Evolutionary conservation across 306 rosid species (phyloP).

Genomic region (Vigna nakashimae): DNA sequence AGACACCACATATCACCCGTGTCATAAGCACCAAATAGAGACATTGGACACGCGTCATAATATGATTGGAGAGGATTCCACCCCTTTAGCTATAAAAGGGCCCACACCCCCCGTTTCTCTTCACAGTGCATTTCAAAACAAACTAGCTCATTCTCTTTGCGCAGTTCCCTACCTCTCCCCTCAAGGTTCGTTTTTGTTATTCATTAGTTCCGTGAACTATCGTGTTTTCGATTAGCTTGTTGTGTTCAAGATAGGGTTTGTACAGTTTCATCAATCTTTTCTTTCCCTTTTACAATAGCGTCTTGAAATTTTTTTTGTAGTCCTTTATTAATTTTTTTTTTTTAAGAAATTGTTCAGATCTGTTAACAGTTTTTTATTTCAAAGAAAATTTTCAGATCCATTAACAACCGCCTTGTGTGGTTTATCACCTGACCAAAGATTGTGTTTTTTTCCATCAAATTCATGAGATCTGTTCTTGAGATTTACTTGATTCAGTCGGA

Average conservation of each 20-base stretch:
- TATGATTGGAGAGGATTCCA: neutral
- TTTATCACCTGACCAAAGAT: neutral
- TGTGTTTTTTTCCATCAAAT: neutral
- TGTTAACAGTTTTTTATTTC: neutral
- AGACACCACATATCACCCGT: constrained; percentile 21
- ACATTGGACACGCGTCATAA: constrained; percentile 36
- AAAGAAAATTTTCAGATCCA: neutral
- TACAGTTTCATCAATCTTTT: neutral
- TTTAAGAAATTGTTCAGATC: neutral
- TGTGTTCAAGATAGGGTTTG: neutral
- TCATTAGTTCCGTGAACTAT: too few species aligned
- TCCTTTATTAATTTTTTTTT: neutral
- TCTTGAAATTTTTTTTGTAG: neutral
- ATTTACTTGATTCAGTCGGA: too few species aligned
- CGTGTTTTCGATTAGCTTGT: neutral
- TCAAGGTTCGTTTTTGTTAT: constrained; percentile 36
- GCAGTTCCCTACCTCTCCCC: neutral
- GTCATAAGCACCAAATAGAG: neutral
- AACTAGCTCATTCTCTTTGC: neutral
- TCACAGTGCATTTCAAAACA: constrained; percentile 1
- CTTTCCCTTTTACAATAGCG: neutral
- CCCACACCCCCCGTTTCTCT: rapidly evolving
- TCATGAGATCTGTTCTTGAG: neutral
- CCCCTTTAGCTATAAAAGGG: constrained; percentile 33
- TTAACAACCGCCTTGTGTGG: neutral